Conservation (phyloP, 345 rosid genomes). For the Citrus sinensis region DNA sequence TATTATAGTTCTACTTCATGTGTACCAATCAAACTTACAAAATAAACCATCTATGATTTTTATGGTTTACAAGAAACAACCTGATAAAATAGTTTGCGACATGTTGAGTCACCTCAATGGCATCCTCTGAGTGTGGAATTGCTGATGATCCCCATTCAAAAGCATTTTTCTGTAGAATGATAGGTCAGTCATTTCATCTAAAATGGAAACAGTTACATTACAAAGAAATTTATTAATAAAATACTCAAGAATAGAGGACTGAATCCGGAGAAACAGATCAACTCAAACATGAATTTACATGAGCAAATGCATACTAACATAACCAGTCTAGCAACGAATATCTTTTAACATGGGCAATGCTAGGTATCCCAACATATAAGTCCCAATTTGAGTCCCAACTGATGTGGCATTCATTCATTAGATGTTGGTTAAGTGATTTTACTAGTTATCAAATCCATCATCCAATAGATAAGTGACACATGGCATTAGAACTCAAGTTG, state of each 20-base stretch:
- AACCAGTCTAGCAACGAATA: no score
- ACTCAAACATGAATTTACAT: neutral
- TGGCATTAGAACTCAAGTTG: no score
- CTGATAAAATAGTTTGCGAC: conserved; percentile 77
- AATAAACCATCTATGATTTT: neutral
- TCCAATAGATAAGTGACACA: no score
- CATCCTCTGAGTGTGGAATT: conserved; percentile 92
- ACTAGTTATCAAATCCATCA: no score
- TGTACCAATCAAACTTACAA: neutral
- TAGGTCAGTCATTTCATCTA: neutral
- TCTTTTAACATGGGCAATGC: no score
- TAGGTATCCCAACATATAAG: no score
- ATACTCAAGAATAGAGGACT: neutral
- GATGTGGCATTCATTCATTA: no score
- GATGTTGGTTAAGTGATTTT: no score
- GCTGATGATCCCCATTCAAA: conserved; percentile 78
- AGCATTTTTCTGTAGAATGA: conserved; percentile 77
- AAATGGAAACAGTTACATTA: neutral
- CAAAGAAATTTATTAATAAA: neutral
- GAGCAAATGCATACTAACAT: neutral
- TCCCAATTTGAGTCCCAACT: no score
- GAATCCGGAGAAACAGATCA: neutral
- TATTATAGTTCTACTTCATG: neutral
- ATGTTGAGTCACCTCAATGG: conserved; percentile 82
- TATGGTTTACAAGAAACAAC: conserved; percentile 31